Base-by-base conservation (phyloP, 805 yeast species). In the Sungouiozyma intestinalis region DNA sequence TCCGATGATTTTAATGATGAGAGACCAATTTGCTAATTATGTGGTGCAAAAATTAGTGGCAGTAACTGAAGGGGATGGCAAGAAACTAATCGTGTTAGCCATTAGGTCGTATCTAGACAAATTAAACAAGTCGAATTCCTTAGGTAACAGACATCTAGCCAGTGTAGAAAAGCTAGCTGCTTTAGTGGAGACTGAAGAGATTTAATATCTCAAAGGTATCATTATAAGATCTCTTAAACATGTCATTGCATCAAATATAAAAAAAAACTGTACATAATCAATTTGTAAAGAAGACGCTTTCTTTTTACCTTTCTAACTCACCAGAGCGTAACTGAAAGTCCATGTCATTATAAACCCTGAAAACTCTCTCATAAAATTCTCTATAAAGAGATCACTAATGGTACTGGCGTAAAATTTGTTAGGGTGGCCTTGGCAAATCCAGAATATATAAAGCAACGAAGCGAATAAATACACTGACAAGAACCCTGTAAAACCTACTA, bases 11-110 rank as follows among this genome's bases (percentile, higher is more conserved):
- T 69, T 81, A 45, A 88, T 92, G 97, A 87, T 92, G 86, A 85
- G 85, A 59, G 99, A 92, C 62, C 97, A 92, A 60, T 92, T 82
- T 65, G 99, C 97, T 18, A 92, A 92, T 63, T 92, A 92, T 58
- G 99, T 92, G 38, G 86, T 92, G 40, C 99, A 92, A 63, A 88
- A 90, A 61, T 72, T 92, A 53, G 88, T 92, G 35, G 95, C 85
- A 47, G 81, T 83, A 2, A 74, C 88, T 33, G 76, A 75, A 46
- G 82, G 82, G 37, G 71, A 71, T 31, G 84, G 84, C 53, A 81
- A 84, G 63, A 77, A 70, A 39, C 60, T 77, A 24, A 70, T 92
- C 46, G 85, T 87, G 40, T 67, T 73, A 44, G 81, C 82, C 52
- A 84, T 90, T 48, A 76, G 80, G 64, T 85, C 85, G 40, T 88